phyloP scores from a whole-genome alignment of 306 rosid genomes.

The Pueraria montana region DNA sequence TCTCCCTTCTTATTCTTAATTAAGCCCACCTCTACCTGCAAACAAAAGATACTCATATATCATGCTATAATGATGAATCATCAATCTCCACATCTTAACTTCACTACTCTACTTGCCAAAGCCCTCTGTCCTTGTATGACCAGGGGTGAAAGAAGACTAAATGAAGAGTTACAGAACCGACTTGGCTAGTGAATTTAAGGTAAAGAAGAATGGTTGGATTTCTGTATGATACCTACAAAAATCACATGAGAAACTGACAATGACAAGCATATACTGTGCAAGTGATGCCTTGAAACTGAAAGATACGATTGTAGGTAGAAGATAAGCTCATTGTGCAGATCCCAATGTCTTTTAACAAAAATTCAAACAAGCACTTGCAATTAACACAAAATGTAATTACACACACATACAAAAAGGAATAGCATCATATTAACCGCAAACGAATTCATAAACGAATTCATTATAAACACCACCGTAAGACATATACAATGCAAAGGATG shows the following conservation, averaged over 20 bases:
- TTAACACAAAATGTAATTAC: not conserved
- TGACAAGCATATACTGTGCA: not conserved
- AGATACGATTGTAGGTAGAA: not conserved
- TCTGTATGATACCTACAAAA: not conserved
- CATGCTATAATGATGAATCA: not conserved
- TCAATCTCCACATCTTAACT: not conserved
- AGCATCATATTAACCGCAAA: conserved; percentile 1
- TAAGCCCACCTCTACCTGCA: not conserved
- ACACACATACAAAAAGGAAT: not conserved
- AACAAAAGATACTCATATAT: not conserved
- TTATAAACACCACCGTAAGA: not conserved
- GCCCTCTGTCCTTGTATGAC: not conserved
- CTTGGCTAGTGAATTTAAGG: not conserved
- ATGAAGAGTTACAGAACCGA: not conserved
- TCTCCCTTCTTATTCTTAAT: not conserved
- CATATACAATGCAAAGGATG: conserved; percentile 8
- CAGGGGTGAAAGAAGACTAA: not conserved
- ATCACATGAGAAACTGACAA: conserved; percentile 8
- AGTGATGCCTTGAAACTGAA: conserved; percentile 9
- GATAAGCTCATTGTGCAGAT: not conserved
- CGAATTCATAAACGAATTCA: conserved; percentile 13
- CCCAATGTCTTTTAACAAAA: not conserved
- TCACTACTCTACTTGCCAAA: not conserved
- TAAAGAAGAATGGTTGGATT: not conserved
- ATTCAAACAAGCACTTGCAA: conserved; percentile 23